Base-by-base conservation (phyloP, 371 early-diverging fungal genomes). In the Mucor irregularis region DNA sequence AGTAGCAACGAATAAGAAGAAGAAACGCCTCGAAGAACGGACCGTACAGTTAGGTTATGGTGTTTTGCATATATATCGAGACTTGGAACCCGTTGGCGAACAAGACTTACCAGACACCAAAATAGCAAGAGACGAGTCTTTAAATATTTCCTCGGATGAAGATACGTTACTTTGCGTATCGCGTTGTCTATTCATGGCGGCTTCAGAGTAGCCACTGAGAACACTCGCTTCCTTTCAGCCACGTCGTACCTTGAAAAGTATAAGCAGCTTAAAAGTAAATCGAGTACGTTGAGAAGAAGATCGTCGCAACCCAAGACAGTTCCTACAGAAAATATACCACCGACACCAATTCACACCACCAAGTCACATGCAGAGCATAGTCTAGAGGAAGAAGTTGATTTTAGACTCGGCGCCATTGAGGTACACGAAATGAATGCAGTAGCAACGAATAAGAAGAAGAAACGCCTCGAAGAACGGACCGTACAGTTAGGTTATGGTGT, bases 21-120 rank as follows among this genome's bases (percentile, higher is more conserved):
- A 61, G 25, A 61, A 61, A 21, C 50, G 49, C 16, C 21, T 42
- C n/a, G 38, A 28, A 13, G 59, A 61, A 19, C 51, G 30, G n/a
- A 55, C 54, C 0, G 13, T 55, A 22, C 30, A 65, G 5, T 51
- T 78, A 11, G 73, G 66, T 1, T 69, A 73, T 22, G 93, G 93
- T 7, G 77, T 92, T 9, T 64, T 93, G n/a, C 88, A 89, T 56
- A 66, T 93, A 4, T 92, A 85, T 73, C 74, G 86, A 35, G 83
- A 84, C 19, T 39, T 63, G 1, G 57, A 68, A 5, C 75, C 80
- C 22, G 69, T 66, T 14, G 53, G 73, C 5, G 70, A 70, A 10
- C 67, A 69, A 9, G 61, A 69, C 1, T 39, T 61, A 29, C 54
- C 58, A 4, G 50, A 51, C 25, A 48, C 53, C 3, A 30, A 51